A percentile compares a stretch with the other conserved stretches of the same genome.
Evolutionary conservation across 1,139 yeast genomes (phyloP).

Genomic region (Geotrichum candidum): DNA sequence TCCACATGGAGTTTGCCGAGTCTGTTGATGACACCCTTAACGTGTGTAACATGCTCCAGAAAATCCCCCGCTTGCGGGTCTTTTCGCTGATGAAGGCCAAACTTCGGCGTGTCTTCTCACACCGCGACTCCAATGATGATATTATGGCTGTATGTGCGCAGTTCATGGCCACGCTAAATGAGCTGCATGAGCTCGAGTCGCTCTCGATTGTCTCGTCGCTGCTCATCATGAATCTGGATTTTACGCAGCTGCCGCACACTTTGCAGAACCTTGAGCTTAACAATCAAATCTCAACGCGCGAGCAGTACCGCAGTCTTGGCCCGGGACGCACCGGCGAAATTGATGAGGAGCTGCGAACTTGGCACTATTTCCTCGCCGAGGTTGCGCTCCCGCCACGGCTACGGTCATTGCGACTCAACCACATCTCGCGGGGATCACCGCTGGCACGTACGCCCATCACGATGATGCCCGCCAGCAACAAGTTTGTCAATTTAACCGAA

Average conservation of each 20-base stretch:
- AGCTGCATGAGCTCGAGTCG: background rate
- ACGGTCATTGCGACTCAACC: slow-evolving; percentile 1
- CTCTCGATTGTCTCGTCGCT: slow-evolving; percentile 2
- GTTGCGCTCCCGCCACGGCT: background rate
- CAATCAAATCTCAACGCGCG: background rate
- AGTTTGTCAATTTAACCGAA: background rate
- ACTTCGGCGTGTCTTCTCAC: slow-evolving; percentile 1
- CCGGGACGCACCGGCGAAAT: background rate
- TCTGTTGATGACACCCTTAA: background rate
- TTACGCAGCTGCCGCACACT: background rate
- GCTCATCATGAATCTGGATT: slow-evolving; percentile 3
- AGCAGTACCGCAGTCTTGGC: background rate
- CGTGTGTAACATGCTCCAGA: background rate
- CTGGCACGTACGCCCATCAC: background rate
- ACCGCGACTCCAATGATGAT: background rate
- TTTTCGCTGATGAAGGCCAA: slow-evolving; percentile 1
- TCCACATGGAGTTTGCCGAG: slow-evolving; percentile 1
- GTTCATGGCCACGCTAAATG: background rate
- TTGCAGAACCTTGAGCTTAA: slow-evolving; percentile 5
- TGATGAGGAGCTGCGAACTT: background rate
- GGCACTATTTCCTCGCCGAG: background rate
- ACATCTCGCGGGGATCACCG: background rate
- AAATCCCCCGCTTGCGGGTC: background rate
- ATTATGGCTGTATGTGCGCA: background rate
- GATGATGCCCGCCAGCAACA: background rate